Evolutionary conservation across 2,329 filamentous ascomycete species (phyloP).

Genomic region (Chaetothyriales sp.): DNA sequence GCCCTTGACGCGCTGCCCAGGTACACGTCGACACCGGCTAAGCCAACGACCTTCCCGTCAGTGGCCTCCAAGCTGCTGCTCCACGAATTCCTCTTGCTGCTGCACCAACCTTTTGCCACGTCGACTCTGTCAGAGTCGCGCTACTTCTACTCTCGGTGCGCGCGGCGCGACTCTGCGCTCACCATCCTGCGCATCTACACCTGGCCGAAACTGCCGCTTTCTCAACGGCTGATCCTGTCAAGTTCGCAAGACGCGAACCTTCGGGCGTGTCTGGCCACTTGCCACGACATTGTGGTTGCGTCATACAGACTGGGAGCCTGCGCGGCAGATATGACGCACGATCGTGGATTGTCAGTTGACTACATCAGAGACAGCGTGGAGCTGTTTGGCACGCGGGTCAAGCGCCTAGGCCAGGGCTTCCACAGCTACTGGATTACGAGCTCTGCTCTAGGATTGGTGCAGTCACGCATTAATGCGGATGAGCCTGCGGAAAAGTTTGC

Average conservation of each 20-base stretch:
- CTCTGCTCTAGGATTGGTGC: conserved; percentile 21
- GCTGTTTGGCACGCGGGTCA: conserved; percentile 1
- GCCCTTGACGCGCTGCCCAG: conserved; percentile 16
- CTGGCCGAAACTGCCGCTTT: conserved; percentile 4
- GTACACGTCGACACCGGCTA: conserved; percentile 9
- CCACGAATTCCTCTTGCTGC: conserved; percentile 18
- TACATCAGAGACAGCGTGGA: conserved; percentile 12
- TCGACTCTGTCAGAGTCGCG: conserved; percentile 12
- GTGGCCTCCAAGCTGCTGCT: conserved; percentile 29
- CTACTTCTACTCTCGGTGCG: conserved; percentile 16
- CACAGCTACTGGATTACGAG: conserved; percentile 24
- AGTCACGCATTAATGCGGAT: conserved; percentile 15
- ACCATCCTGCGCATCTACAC: conserved; percentile 5
- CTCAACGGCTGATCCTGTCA: conserved; percentile 6
- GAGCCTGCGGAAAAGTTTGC: conserved; percentile 9
- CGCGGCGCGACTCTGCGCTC: conserved; percentile 13
- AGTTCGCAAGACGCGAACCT: conserved; percentile 2
- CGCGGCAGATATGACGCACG: conserved; percentile 1
- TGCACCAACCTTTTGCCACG: conserved; percentile 20
- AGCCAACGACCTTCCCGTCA: conserved; percentile 43
- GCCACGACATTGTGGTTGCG: conserved; percentile 3
- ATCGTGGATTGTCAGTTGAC: conserved; percentile 1
- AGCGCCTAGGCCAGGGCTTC: conserved; percentile 21
- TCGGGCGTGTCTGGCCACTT: conserved; percentile 4
- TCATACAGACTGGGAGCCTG: background rate